Evolutionary conservation across 1,284 basidiomycete species (phyloP), one percentile per base, ranked within the genome.

Genomic region (Coniferiporia weirii): DNA sequence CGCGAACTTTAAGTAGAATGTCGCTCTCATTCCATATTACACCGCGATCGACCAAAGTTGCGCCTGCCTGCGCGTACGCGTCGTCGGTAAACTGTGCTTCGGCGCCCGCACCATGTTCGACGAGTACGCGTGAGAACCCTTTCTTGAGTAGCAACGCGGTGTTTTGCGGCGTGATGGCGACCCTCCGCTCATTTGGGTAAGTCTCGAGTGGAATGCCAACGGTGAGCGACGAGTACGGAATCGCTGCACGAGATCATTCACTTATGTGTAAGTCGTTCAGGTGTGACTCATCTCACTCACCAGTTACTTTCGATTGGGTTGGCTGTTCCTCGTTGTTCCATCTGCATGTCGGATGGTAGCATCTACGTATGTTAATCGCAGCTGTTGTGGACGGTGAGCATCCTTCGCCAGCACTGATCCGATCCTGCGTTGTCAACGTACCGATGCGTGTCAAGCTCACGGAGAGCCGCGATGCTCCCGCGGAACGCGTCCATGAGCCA

Each of bases 1-100:
- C 83, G 61, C 89, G 80, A 59, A 93, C 90, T 79, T 93, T 93
- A 63, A 93, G 77, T 66, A 91, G 75, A 66, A 93, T 88, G 68
- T 93, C 89, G 1, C 88, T 76, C 38, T 76, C 74, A 49, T 73
- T 71, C 67, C 82, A 86, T 4, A 91, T 72, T 61, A 86, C 82
- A 57, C 85, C 81, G 64, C 76, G 76, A 52, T 84, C 81, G 27
- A 83, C 85, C 57, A 93, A 70, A 1, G 80, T 85, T 22, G 90
- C 91, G 3, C 91, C 91, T n/a, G 89, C 91, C 46, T 82, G 80
- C 59, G 73, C 74, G 68, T 92, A 93, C 45, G 89, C 85, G 64
- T 85, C 85, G 67, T 93, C 88, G 59, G 85, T 74, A 69, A 93
- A 93, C 68, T 91, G 86, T 3, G 91, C 85, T 55, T 81, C 76